A percentile compares a stretch with the other conserved stretches of the same genome.
Conservation (phyloP, 1,284 basidiomycete genomes). For the Ganoderma meredithae region DNA sequence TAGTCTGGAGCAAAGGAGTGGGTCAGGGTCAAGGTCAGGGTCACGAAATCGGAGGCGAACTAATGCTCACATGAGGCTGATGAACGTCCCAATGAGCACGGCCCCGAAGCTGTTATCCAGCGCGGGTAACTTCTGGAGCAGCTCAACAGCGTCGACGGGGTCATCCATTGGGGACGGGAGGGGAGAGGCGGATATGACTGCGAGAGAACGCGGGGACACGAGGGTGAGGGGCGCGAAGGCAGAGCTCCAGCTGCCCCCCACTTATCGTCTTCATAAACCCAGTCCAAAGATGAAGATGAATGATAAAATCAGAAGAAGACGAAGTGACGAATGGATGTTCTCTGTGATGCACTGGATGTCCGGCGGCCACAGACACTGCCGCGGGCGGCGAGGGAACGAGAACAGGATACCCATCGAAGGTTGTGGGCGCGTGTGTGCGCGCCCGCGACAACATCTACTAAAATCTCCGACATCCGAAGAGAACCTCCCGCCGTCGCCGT, state of each 20-base stretch:
- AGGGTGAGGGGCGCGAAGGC: not conserved
- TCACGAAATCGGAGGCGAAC: not conserved
- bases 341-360: not conserved
- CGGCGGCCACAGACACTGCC: not conserved
- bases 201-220: not conserved
- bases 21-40: not conserved
- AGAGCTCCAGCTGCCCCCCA: not conserved
- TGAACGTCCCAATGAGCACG: conserved; percentile 17
- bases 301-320: not conserved
- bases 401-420: not conserved
- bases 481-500: too few species aligned
- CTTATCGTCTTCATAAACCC: not conserved
- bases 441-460: too few species aligned
- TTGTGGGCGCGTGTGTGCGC: not conserved
- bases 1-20: not conserved
- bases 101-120: conserved; percentile 21
- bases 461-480: too few species aligned
- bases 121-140: conserved; percentile 7
- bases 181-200: not conserved
- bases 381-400: not conserved
- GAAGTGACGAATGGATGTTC: not conserved
- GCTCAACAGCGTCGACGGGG: not conserved
- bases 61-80: conserved; percentile 11
- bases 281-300: not conserved
- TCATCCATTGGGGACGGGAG: not conserved